A percentile compares a stretch with the other conserved stretches of the same genome.
phyloP scores from a whole-genome alignment of 2,329 filamentous ascomycete species.

The Clonostachys rhizophaga region DNA sequence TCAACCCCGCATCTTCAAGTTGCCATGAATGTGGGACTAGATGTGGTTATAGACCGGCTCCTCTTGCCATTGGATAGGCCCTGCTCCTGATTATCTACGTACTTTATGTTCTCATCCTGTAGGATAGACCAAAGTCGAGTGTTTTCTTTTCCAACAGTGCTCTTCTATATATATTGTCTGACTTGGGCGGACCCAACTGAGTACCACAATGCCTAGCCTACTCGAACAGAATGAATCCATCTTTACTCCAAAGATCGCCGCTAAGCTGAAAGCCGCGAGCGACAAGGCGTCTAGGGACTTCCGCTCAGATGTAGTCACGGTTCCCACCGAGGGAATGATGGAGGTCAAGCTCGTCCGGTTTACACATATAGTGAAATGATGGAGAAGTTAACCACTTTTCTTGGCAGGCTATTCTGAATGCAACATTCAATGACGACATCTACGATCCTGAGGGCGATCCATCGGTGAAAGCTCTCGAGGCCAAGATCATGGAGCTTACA shows the following conservation, averaged over 20 bases:
- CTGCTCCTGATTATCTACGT: too few species aligned
- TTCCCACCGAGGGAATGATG: conserved; percentile 16
- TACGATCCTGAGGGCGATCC: conserved; percentile 16
- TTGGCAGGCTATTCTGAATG: conserved; percentile 13
- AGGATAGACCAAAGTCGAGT: too few species aligned
- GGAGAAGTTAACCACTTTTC: background rate
- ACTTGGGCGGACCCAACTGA: too few species aligned
- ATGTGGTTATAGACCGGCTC: too few species aligned
- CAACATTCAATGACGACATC: conserved; percentile 18
- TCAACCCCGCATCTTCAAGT: too few species aligned
- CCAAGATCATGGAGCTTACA: conserved; percentile 11
- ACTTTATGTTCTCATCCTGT: too few species aligned
- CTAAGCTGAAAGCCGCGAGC: conserved; percentile 3
- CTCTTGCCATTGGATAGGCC: too few species aligned
- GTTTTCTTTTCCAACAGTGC: too few species aligned
- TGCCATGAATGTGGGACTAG: too few species aligned
- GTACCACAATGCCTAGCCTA: conserved; percentile 1
- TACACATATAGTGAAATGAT: background rate
- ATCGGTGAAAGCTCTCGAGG: conserved; percentile 14
- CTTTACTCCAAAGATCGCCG: conserved; percentile 2
- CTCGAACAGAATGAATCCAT: background rate
- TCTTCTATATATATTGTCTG: too few species aligned
- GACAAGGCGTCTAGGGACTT: conserved; percentile 15
- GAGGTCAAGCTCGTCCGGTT: conserved; percentile 3
- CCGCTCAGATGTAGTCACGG: conserved; percentile 18